phyloP scores from a whole-genome alignment of 2,329 filamentous ascomycete species.

The Verticillium tricorpus region DNA sequence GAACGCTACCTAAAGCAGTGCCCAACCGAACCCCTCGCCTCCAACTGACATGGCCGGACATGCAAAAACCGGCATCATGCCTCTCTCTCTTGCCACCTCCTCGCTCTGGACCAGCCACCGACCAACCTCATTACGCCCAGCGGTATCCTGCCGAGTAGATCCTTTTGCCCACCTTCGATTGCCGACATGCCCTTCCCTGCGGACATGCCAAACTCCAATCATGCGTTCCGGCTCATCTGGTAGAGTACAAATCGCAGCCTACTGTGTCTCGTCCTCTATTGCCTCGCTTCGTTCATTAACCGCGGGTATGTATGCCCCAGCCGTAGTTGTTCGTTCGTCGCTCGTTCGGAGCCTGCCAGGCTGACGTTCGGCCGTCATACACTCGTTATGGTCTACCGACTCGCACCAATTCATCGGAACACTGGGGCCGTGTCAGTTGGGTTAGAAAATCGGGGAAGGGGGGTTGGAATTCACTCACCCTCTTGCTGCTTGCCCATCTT shows the following conservation, averaged over 20 bases:
- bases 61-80: too few relatives aligned
- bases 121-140: too few relatives aligned
- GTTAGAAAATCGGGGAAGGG: too few relatives aligned
- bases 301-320: neutral
- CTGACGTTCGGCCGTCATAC: neutral
- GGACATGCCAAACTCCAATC: neutral
- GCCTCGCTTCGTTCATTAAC: neutral
- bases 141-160: too few relatives aligned
- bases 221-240: neutral
- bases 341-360: neutral
- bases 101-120: too few relatives aligned
- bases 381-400: neutral
- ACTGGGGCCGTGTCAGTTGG: neutral
- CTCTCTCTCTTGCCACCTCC: too few relatives aligned
- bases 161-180: too few relatives aligned
- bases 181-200: neutral
- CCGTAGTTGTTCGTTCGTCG: neutral
- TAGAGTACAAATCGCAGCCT: neutral
- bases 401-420: neutral
- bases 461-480: constrained; percentile 55
- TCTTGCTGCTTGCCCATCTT: constrained; percentile 81
- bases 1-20: too few relatives aligned
- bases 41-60: too few relatives aligned
- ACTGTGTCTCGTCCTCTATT: neutral
- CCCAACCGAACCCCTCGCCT: too few relatives aligned